A percentile compares a stretch with the other conserved stretches of the same genome.
Conservation (phyloP, 2,329 filamentous ascomycete species). For the Apiospora aurea region DNA sequence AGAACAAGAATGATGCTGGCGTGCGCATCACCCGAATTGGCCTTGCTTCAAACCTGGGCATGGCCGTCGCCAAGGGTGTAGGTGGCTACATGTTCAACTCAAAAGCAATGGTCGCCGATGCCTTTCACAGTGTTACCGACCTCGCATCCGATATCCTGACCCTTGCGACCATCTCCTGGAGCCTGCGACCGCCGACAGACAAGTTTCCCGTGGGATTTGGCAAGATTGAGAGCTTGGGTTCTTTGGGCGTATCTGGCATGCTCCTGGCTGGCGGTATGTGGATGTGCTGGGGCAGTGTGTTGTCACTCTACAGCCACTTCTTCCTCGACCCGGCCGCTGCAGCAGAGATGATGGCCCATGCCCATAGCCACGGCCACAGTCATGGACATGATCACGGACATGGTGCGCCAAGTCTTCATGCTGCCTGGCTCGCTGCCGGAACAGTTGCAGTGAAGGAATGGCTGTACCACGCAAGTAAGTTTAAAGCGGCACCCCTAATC, state of each 20-base stretch:
- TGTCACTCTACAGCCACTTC: conserved; percentile 75
- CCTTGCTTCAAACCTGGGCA: conserved; percentile 86
- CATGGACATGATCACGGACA: conserved; percentile 74
- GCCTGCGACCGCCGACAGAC: conserved; percentile 81
- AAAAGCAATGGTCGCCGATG: conserved; percentile 90
- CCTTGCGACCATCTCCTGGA: conserved; percentile 92
- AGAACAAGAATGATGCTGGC: conserved; percentile 88
- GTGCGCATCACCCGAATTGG: conserved; percentile 93
- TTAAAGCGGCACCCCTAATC: background rate
- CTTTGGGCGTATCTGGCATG: conserved; percentile 90
- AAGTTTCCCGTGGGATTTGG: conserved; percentile 92
- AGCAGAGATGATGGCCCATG: conserved; percentile 59
- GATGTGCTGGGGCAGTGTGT: conserved; percentile 83
- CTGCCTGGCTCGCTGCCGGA: conserved; percentile 90
- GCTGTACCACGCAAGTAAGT: conserved; percentile 94
- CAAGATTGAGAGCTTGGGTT: conserved; percentile 96
- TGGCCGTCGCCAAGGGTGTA: conserved; percentile 92
- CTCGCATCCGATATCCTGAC: conserved; percentile 95
- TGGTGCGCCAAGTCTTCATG: conserved; percentile 84
- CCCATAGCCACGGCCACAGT: conserved; percentile 66
- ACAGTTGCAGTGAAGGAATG: conserved; percentile 95
- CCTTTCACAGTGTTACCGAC: conserved; percentile 94
- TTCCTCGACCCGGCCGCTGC: conserved; percentile 69
- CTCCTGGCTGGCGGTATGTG: conserved; percentile 88
- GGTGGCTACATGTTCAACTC: conserved; percentile 96